Base-by-base conservation (phyloP, 495 filamentous ascomycete species). In the Aspergillus campestris region DNA sequence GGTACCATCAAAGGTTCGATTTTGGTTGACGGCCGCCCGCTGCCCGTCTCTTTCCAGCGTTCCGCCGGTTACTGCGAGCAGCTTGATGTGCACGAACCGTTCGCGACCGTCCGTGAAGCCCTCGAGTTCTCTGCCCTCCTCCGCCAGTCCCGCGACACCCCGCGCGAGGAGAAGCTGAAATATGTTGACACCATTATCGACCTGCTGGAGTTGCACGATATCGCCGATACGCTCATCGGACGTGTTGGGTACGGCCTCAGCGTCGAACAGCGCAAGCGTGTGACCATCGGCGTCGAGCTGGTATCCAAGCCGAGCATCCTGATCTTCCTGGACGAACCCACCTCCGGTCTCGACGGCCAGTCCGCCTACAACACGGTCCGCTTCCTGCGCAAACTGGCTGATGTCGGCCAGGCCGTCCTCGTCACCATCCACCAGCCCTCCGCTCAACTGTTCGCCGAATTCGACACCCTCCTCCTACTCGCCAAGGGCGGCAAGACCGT, bases 1-100 rank as follows among this genome's bases (percentile, higher is more conserved):
- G 90, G 90, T 56, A 85, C 92, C 4, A 88, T 96, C 44, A 77
- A 74, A 6, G 90, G 90, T 14, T 84, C 89, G 39, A 85, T 94
- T 74, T 63, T 92, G 12, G 87, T 96, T 8, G 86, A 94, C 50
- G 90, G 87, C 1, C 77, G 73, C 13, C 84, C 77, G 9, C 74
- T 86, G 14, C 86, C 91, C 48, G 70, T 77, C 7, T 89, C 85
- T 0, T 95, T 95, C 74, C 88, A 92, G 54, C 81, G 90, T 31
- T 63, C 60, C 10, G 71, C 76, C 8, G 78, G 78, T 8, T 83
- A 79, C 57, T 74, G 70, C 37, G 74, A 82, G 50, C 80, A 83
- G 47, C 62, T 74, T 55, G 83, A 83, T 51, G 60, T 83, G 1
- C 75, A 82, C 40, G 76, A 80, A 41, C 65, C 71, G 0, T 75